These are phyloP conservation scores for Mycena rosella DNA, from an alignment of 768 basidiomycete genomes.

Conservation along the genomic window DNA sequence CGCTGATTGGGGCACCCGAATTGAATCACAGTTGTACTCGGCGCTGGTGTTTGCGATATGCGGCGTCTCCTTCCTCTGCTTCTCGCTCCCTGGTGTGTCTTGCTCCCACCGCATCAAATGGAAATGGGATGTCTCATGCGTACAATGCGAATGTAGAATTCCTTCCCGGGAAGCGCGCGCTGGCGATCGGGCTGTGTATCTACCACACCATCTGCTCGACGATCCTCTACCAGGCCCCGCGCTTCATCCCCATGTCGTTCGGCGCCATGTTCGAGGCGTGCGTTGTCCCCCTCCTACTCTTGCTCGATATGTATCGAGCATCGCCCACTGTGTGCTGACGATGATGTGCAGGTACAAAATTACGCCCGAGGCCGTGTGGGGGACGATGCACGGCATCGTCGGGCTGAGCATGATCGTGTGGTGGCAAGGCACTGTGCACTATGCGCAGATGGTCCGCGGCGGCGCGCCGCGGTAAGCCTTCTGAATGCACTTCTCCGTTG, in stretches of 20 bases:
- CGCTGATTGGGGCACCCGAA: not conserved
- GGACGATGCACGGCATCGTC: constrained; percentile 76
- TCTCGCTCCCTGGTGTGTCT: constrained; percentile 75
- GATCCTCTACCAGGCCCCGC: constrained; percentile 78
- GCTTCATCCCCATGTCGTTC: constrained; percentile 83
- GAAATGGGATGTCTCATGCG: not conserved
- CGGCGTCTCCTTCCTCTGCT: constrained; percentile 72
- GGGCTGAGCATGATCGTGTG: constrained; percentile 81
- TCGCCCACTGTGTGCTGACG: constrained; percentile 1
- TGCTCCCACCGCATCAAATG: not conserved
- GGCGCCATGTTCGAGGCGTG: constrained; percentile 72
- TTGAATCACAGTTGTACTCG: constrained; percentile 72
- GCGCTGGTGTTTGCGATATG: constrained; percentile 73
- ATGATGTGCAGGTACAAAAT: constrained; percentile 62
- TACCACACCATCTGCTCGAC: constrained; percentile 84
- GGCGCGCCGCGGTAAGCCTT: constrained; percentile 28
- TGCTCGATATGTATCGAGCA: no score
- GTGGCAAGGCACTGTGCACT: constrained; percentile 84
- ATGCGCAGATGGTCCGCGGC: constrained; percentile 56
- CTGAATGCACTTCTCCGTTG: not conserved
- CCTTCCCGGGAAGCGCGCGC: constrained; percentile 86
- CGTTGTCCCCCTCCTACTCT: no score
- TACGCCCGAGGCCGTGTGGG: constrained; percentile 84
- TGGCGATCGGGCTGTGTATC: constrained; percentile 80
- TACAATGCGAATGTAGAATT: constrained; percentile 64